These are phyloP conservation scores for Candida ponderosae DNA, from an alignment of 805 yeast species.

Conservation along the genomic window DNA sequence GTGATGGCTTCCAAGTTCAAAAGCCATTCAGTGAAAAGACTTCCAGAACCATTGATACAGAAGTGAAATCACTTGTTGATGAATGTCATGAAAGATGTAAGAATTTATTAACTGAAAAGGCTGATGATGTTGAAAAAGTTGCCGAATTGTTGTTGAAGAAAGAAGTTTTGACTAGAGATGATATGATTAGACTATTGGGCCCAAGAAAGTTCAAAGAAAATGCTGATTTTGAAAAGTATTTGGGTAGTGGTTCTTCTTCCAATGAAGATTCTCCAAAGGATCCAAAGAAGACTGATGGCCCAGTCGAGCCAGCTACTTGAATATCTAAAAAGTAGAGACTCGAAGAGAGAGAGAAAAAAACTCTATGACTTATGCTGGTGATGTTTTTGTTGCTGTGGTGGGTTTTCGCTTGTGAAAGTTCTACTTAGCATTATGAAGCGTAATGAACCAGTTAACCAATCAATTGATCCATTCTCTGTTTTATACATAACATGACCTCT, in stretches of 20 bases:
- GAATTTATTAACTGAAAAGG: conserved; percentile 56
- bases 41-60: conserved; percentile 71
- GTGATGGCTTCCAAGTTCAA: conserved; percentile 31
- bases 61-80: conserved; percentile 69
- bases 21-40: conserved; percentile 91
- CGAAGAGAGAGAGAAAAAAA: background rate
- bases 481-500: too few species aligned
- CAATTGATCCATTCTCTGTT: too few species aligned
- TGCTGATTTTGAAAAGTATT: conserved; percentile 82
- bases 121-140: conserved; percentile 71
- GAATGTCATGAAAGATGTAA: conserved; percentile 71
- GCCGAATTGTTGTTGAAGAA: conserved; percentile 81
- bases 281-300: conserved; percentile 1
- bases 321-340: too few species aligned
- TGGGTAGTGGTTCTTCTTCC: conserved; percentile 28
- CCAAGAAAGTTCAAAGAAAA: conserved; percentile 90
- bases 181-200: conserved; percentile 84
- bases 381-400: background rate
- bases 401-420: background rate
- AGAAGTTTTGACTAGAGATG: conserved; percentile 90
- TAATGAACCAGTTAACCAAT: too few species aligned
- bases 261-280: conserved; percentile 9
- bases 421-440: too few species aligned
- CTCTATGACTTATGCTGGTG: too few species aligned
- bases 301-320: background rate